Evolutionary conservation across 1,284 basidiomycete genomes (phyloP), one percentile per base, ranked within the genome.

Genomic region (Sphaerobolus stellatus): DNA sequence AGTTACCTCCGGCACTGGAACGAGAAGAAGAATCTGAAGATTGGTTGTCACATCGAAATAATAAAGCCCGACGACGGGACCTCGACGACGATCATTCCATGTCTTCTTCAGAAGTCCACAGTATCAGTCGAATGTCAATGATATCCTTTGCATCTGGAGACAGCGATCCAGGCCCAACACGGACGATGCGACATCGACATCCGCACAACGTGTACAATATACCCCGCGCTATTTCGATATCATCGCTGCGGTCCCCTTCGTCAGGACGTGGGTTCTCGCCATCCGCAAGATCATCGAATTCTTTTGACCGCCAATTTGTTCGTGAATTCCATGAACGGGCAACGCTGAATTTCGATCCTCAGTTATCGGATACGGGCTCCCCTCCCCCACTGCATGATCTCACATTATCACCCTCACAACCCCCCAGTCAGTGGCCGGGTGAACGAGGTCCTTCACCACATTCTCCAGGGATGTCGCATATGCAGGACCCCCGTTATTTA

Each of bases 1-100:
- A 81, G 33, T 27, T 53, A 18, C 52, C 52, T 8, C 46, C 52
- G 20, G 52, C 52, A 9, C 27, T 49, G 5, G 55, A 55, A 16
- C 27, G 45, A 27, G 56, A 50, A 25, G 49, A 52, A 27, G 60
- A 62, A 22, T 54, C 55, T 16, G 60, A 62, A 30, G 82, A 83
- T 53, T 80, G 81, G 76, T 78, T 79, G 65, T 68, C 75, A 46
- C 82, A 89, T 65, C 80, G 91, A 48, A 71, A 83, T 52, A n/a
- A n/a, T n/a, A 94, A 94, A 75, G 88, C 86, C 57, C 82, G 92
- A 61, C 82, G 88, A 66, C 79, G 88, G 66, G 88, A 92, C 64
- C 86, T 82, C 61, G 92, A 94, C 68, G 92, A 94, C 68, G 91
- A 93, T 68, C 90, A 92, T 69, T 93, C 91, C 40, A 88, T 90